Base-by-base conservation (phyloP, 306 rosid species). In the Sicyos edulis region DNA sequence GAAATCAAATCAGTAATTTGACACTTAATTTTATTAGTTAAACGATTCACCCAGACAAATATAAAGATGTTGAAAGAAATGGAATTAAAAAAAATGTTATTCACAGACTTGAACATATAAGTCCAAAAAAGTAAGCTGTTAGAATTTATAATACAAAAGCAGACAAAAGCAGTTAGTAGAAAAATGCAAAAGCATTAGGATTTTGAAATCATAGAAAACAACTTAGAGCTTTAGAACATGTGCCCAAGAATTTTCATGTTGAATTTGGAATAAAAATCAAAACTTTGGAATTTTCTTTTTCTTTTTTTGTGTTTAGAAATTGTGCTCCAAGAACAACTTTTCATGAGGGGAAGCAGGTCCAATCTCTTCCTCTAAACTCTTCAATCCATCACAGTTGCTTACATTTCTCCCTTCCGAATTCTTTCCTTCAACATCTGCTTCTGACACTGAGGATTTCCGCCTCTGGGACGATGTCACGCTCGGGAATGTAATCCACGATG, bases 381-480 rank as follows among this genome's bases (percentile, higher is more conserved):
- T 87, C 83, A 92, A 84, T 71, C 89, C 96, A 51, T 90, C 98
- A 74, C 87, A 42, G 11, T 42, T 42, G 2, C 47, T 12, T 42
- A 42, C 89, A 75, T 85, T 88, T 82, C 79, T 90, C 3, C 70
- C 85, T 69, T 92, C 96, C 2, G 37, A 64, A 76, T 79, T 85
- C 79, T 87, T 88, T 52, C 87, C 96, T 10, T 90, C 98, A 54
- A 85, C 87, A 40, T 92, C 98, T 22, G 85, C 90, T 15, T 92
- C 96, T 8, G 98, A 90, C 7, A 71, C 91, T 10, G 98, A 90
- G 8, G 98, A 92, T 71, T 92, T 93, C 78, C 98, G 84, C 72
- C 98, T 85, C 17, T 93, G 98, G 73, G 98, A 93, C 64, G 98
- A 93, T n/a, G 98, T 83, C 26, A 93, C 96, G 67, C 98, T 93